Evolutionary conservation across 164 flowering plant species (phyloP), one percentile per base, ranked within the genome.

Genomic region (Sextonia rubra): DNA sequence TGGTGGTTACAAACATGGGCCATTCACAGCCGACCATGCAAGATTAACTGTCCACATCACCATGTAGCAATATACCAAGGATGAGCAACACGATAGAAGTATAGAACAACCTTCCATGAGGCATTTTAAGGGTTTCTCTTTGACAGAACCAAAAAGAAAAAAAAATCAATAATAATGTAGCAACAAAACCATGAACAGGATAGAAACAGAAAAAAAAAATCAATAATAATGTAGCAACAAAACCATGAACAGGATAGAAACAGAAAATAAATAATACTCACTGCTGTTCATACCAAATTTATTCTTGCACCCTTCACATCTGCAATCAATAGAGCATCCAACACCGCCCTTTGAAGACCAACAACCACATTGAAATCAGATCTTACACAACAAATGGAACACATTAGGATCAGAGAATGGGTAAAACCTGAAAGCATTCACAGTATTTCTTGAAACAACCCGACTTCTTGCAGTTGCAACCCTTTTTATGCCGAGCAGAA

Each of bases 381-480:
- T 32, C 44, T 44, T 15, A 61, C 4, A 73, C 12, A 60, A 8
- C 61, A 67, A 30, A 72, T 58, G 62, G 65, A 48, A 65, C 44
- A 32, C 5, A 32, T 32, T 32, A 32, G 7, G 44, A 66, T 22
- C 70, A 79, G 6, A 64, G 3, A 67, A 68, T 25, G 30, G 73
- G 74, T 18, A 62, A 79, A 71, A 93, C 99, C 99, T 96, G 99
- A 84, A 80, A 96, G 86, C 99, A 96, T 90, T 93, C 99, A 74
- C 99, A 96, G 69, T 96, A 93, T 82, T 91, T 96, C 90, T 96
- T 96, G 24, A 88, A 82, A 80, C 99, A 96, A 74, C 84, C 85
- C 64, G 98, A 96, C 82, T 93, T 95, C 86, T 93, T 96, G 92
- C 99, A 96, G 82, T 96, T 96, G 90, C 99, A 96, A 69, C 99